These are phyloP conservation scores for Alternaria sp. DNA, from an alignment of 2,329 filamentous ascomycete species.

Conservation along the genomic window DNA sequence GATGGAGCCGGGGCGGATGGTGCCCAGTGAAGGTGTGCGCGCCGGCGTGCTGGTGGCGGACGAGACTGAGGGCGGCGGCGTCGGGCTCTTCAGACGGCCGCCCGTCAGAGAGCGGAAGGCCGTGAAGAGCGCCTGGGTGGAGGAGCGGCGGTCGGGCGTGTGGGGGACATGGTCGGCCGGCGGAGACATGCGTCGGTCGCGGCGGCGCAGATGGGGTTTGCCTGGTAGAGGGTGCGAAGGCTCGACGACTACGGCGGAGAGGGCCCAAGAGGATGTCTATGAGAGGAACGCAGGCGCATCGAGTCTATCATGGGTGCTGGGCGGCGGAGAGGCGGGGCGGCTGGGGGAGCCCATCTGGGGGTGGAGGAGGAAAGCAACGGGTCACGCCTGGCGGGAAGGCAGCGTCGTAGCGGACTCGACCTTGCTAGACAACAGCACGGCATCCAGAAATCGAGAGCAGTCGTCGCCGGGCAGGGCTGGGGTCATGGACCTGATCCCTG, in stretches of 20 bases:
- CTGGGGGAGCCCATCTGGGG: constrained; percentile 19
- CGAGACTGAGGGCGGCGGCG: constrained; percentile 40
- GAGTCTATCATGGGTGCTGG: constrained; percentile 25
- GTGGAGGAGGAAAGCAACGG: constrained; percentile 2
- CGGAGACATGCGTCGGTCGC: constrained; percentile 47
- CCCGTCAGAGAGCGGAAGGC: constrained; percentile 48
- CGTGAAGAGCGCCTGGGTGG: constrained; percentile 46
- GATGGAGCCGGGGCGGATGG: constrained; percentile 26
- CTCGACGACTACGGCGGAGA: constrained; percentile 1
- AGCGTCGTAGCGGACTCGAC: constrained; percentile 8
- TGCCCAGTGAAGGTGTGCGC: constrained; percentile 37
- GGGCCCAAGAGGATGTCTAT: constrained; percentile 9
- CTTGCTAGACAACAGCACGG: neutral
- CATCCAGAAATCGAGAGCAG: constrained; percentile 1
- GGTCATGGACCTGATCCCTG: constrained; percentile 1
- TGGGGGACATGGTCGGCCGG: constrained; percentile 43
- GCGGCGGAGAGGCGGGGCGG: constrained; percentile 22
- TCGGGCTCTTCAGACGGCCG: constrained; percentile 43
- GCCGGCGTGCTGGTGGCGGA: constrained; percentile 40
- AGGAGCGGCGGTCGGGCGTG: constrained; percentile 49
- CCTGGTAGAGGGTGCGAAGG: neutral
- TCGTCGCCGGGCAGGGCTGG: neutral
- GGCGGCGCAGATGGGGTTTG: constrained; percentile 6
- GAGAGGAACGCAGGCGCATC: constrained; percentile 24
- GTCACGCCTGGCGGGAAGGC: neutral